Percentiles rank a stretch among this genome's conserved stretches.
Conservation (phyloP, 2,329 filamentous ascomycete species). For the Penicillium sp. region DNA sequence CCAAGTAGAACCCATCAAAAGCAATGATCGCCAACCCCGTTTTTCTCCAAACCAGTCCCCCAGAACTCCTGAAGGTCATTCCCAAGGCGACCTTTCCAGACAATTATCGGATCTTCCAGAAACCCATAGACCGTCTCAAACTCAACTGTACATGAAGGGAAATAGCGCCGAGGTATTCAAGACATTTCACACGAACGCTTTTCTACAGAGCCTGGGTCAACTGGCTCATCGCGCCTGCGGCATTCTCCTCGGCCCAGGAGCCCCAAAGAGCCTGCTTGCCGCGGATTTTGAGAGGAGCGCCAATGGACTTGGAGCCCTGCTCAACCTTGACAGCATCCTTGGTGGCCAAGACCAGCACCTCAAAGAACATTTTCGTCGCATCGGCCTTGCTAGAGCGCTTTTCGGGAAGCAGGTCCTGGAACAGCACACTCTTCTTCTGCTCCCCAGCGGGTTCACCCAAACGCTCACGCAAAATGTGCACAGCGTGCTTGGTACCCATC, state of each 20-base stretch:
- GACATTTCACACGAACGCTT: constrained; percentile 10
- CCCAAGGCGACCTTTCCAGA: constrained; percentile 9
- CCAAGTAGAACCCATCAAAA: constrained; percentile 10
- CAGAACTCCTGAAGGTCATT: constrained; percentile 21
- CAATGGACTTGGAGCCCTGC: constrained; percentile 69
- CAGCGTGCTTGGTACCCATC: constrained; percentile 88
- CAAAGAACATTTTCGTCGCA: constrained; percentile 99
- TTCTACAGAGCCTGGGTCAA: constrained; percentile 28
- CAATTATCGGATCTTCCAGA: constrained; percentile 24
- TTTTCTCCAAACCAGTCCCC: constrained; percentile 15
- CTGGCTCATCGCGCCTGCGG: constrained; percentile 46
- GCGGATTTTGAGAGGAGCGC: constrained; percentile 75
- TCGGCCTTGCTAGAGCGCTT: constrained; percentile 76
- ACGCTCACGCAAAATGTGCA: constrained; percentile 85
- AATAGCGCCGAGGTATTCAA: constrained; percentile 19
- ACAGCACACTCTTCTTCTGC: constrained; percentile 76
- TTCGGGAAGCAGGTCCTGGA: constrained; percentile 88
- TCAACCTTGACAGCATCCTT: constrained; percentile 98
- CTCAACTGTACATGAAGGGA: constrained; percentile 27
- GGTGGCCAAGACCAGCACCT: constrained; percentile 89
- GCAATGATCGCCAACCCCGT: constrained; percentile 12
- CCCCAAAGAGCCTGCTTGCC: constrained; percentile 97
- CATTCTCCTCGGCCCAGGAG: constrained; percentile 77
- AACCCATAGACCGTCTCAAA: constrained; percentile 23
- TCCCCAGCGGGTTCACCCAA: constrained; percentile 68